phyloP scores from a whole-genome alignment of 2,329 filamentous ascomycete genomes.

The Aspergillus pseudoglaucus region DNA sequence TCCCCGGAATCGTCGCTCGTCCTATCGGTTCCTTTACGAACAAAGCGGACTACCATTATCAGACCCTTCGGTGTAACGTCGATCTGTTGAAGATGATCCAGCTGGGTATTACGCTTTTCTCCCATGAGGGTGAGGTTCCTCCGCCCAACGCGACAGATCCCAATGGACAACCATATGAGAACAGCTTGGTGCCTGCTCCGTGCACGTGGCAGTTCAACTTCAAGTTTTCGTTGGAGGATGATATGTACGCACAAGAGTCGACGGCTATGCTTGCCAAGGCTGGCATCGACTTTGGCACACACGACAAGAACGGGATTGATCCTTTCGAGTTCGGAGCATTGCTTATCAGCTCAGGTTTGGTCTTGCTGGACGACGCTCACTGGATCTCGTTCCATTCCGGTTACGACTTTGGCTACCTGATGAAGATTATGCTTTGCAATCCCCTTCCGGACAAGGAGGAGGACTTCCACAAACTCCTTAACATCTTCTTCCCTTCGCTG shows the following conservation, averaged over 20 bases:
- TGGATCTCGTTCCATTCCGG: slow-evolving; percentile 98
- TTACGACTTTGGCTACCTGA: slow-evolving; percentile 96
- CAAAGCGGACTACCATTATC: slow-evolving; percentile 97
- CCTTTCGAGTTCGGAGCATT: slow-evolving; percentile 81
- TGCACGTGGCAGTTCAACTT: slow-evolving; percentile 99
- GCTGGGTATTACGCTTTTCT: slow-evolving; percentile 89
- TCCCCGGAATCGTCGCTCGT: slow-evolving; percentile 92
- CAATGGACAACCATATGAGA: slow-evolving; percentile 45
- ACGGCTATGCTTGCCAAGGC: slow-evolving; percentile 85
- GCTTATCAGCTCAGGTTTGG: slow-evolving; percentile 85
- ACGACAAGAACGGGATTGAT: slow-evolving; percentile 85
- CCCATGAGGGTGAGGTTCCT: slow-evolving; percentile 78
- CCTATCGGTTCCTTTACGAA: slow-evolving; percentile 92
- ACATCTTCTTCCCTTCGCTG: slow-evolving; percentile 84
- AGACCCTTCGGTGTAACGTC: slow-evolving; percentile 93
- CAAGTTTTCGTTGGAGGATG: slow-evolving; percentile 84
- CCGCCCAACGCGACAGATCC: slow-evolving; percentile 59
- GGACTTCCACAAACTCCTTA: slow-evolving; percentile 82
- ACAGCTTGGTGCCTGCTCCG: slow-evolving; percentile 56
- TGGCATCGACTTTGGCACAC: slow-evolving; percentile 82
- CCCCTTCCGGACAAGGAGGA: slow-evolving; percentile 82
- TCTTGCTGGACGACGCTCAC: slow-evolving; percentile 77
- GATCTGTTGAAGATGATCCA: slow-evolving; percentile 97
- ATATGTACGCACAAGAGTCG: slow-evolving; percentile 96
- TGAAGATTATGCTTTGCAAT: slow-evolving; percentile 82